Evolutionary conservation across 805 yeast genomes (phyloP).

Genomic region (Candida sakaeoensis): DNA sequence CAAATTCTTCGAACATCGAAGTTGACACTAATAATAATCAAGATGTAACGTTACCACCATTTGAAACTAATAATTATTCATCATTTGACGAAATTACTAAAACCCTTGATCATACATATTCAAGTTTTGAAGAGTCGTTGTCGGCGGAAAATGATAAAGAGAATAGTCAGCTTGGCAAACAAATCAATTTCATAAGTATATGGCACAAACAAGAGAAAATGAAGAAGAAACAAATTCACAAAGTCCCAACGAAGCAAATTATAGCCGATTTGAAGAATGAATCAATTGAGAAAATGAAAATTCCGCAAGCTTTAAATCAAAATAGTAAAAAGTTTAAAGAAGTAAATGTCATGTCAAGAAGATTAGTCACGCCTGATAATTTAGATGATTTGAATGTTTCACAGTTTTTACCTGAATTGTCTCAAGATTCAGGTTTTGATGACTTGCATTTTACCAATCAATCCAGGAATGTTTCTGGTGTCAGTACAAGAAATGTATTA

Average conservation of each 20-base stretch:
- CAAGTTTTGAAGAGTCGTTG: slow-evolving; percentile 33
- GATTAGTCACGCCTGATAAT: slow-evolving; percentile 38
- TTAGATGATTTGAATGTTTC: slow-evolving; percentile 39
- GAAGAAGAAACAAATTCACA: slow-evolving; percentile 11
- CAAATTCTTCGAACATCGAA: slow-evolving; percentile 40
- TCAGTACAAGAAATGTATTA: slow-evolving; percentile 28
- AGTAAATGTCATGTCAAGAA: slow-evolving; percentile 39
- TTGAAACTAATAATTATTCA: slow-evolving; percentile 39
- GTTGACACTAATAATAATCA: neutral
- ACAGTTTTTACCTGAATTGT: slow-evolving; percentile 43
- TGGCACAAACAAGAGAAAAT: slow-evolving; percentile 39
- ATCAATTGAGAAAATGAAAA: slow-evolving; percentile 9
- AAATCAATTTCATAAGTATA: slow-evolving; percentile 30
- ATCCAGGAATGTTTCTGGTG: slow-evolving; percentile 21
- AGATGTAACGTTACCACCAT: slow-evolving; percentile 33
- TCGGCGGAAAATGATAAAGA: slow-evolving; percentile 41
- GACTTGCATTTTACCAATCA: slow-evolving; percentile 28
- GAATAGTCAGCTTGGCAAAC: slow-evolving; percentile 11
- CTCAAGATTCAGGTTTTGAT: slow-evolving; percentile 48
- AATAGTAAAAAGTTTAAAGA: slow-evolving; percentile 32
- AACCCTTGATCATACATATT: slow-evolving; percentile 16
- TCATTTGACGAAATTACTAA: slow-evolving; percentile 40
- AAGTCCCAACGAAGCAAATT: slow-evolving; percentile 10
- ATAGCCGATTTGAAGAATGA: slow-evolving; percentile 7
- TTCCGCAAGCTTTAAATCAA: slow-evolving; percentile 26